Percentiles rank a stretch among this genome's conserved stretches.
phyloP scores from a whole-genome alignment of 495 filamentous ascomycete genomes.

The Sphaerosporella brunnea region DNA sequence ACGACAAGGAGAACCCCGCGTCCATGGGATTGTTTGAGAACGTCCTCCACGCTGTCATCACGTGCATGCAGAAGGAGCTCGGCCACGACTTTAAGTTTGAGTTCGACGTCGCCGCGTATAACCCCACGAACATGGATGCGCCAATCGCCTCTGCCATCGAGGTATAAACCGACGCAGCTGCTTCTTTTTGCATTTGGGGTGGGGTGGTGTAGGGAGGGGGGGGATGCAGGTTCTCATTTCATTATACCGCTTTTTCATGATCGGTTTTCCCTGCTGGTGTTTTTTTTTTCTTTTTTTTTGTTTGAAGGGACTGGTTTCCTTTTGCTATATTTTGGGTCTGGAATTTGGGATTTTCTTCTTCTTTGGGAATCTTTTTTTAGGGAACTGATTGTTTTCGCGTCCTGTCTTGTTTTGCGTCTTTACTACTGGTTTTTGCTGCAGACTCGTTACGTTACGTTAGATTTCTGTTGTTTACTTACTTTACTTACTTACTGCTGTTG shows the following conservation, averaged over 20 bases:
- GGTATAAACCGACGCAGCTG: neutral
- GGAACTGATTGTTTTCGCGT: too few species aligned
- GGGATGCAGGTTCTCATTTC: too few species aligned
- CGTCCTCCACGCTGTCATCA: slow-evolving; percentile 38
- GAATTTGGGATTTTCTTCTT: neutral
- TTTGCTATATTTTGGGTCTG: neutral
- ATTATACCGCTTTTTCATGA: neutral
- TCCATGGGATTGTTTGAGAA: slow-evolving; percentile 40
- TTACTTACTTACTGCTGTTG: too few species aligned
- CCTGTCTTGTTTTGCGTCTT: too few species aligned
- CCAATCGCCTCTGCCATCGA: neutral
- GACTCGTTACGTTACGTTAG: too few species aligned
- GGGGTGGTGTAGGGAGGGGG: neutral
- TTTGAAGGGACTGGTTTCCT: neutral
- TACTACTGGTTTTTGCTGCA: too few species aligned
- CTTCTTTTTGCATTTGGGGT: neutral
- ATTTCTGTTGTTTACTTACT: too few species aligned
- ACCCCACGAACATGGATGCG: neutral
- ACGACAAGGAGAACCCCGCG: slow-evolving; percentile 40
- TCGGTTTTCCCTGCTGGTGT: neutral
- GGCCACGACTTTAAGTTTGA: slow-evolving; percentile 41
- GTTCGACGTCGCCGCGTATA: slow-evolving; percentile 15
- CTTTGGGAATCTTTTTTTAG: too few species aligned
- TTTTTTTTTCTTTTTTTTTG: neutral
- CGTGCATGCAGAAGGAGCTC: slow-evolving; percentile 38